phyloP scores from a whole-genome alignment of 257 asterid genomes.

The Plantago major region DNA sequence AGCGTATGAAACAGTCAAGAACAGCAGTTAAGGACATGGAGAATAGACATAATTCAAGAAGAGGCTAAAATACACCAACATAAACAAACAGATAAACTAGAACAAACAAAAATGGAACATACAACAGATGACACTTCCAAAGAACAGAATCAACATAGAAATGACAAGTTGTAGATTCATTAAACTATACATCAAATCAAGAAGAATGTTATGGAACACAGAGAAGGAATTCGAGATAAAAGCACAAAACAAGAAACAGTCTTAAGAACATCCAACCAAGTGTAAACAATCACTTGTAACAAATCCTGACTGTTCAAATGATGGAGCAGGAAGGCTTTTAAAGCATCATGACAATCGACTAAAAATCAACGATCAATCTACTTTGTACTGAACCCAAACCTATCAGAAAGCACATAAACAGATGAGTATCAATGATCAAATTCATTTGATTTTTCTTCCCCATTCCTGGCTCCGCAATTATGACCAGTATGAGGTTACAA shows the following conservation, averaged over 20 bases:
- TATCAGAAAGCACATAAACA: not conserved
- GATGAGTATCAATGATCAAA: not conserved
- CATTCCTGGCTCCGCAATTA: constrained; percentile 9
- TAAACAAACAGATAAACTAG: constrained; percentile 3
- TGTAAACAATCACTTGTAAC: no score
- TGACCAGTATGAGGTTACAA: constrained; percentile 6
- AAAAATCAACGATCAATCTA: not conserved
- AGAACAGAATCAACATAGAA: constrained; percentile 1
- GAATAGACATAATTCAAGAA: not conserved
- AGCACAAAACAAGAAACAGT: no score
- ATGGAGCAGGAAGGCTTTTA: not conserved
- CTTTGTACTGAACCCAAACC: not conserved
- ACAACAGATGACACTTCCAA: constrained; percentile 19
- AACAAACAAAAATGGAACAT: constrained; percentile 10
- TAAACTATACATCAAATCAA: no score
- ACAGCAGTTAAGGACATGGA: not conserved
- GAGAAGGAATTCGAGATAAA: no score
- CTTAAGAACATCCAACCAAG: no score
- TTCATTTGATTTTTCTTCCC: constrained; percentile 5
- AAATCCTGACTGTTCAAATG: no score
- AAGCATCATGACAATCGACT: no score
- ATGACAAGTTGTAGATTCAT: no score
- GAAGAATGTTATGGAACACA: no score
- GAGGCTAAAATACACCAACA: constrained; percentile 2
- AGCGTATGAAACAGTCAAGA: constrained; percentile 33